phyloP scores from a whole-genome alignment of 768 basidiomycete species.

The Filobasidium floriforme region DNA sequence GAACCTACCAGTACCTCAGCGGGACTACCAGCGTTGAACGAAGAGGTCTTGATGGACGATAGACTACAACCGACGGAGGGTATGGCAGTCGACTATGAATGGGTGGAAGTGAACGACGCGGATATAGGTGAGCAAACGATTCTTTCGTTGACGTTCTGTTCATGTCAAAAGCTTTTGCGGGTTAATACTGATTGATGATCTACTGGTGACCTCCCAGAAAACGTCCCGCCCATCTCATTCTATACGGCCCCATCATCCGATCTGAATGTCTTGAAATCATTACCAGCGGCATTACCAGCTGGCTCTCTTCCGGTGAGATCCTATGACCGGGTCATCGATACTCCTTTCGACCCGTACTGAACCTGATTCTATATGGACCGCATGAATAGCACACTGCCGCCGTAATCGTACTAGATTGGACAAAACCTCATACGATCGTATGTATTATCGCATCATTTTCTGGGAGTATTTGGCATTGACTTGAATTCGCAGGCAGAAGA shows the following conservation, averaged over 20 bases:
- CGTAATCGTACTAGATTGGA: conserved; percentile 89
- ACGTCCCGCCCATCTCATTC: conserved; percentile 76
- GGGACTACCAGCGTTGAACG: conserved; percentile 5
- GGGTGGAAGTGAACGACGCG: conserved; percentile 78
- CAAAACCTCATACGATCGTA: conserved; percentile 82
- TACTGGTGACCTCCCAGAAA: conserved; percentile 53
- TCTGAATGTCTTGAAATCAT: conserved; percentile 59
- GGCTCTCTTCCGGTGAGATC: conserved; percentile 40
- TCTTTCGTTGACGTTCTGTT: too few relatives aligned
- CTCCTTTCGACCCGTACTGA: conserved; percentile 38
- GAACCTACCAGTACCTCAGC: background rate
- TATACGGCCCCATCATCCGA: conserved; percentile 80
- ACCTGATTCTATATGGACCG: background rate
- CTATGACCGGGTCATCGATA: conserved; percentile 61
- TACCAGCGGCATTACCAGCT: conserved; percentile 74
- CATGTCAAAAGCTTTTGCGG: background rate
- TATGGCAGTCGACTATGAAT: conserved; percentile 86
- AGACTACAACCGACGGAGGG: conserved; percentile 40
- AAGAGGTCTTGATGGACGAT: conserved; percentile 50
- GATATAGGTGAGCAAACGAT: conserved; percentile 67
- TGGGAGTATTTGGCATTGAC: too few relatives aligned
- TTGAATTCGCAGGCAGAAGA: conserved; percentile 50
- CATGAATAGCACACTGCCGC: conserved; percentile 47
- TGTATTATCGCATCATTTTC: conserved; percentile 7
- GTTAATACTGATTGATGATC: background rate